phyloP scores from a whole-genome alignment of 495 filamentous ascomycete species.

The Massariosphaeria phaeospora region DNA sequence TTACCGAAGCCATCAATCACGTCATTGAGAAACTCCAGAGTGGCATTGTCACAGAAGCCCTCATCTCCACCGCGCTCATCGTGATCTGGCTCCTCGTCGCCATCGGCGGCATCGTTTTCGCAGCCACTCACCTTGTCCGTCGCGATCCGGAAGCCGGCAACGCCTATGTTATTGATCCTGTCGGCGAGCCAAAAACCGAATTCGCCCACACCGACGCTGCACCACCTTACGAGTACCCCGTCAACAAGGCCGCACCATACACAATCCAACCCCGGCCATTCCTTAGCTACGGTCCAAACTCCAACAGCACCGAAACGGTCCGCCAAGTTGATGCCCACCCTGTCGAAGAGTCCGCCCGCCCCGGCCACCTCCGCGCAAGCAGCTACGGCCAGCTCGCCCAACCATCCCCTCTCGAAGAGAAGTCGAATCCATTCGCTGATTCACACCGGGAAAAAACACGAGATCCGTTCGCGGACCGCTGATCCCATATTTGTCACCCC shows the following conservation, averaged over 20 bases:
- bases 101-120: slow-evolving; percentile 65
- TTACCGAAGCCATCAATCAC: slow-evolving; percentile 66
- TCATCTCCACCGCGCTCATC: slow-evolving; percentile 68
- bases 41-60: slow-evolving; percentile 65
- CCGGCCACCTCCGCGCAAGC: slow-evolving; percentile 37
- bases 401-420: slow-evolving; percentile 36
- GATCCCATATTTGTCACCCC: slow-evolving; percentile 25
- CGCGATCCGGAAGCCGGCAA: slow-evolving; percentile 48
- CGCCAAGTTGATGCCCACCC: slow-evolving; percentile 35
- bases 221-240: slow-evolving; percentile 34
- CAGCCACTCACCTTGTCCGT: slow-evolving; percentile 48
- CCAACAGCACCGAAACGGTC: slow-evolving; percentile 31
- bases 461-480: slow-evolving; percentile 39
- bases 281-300: slow-evolving; percentile 29
- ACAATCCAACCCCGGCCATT: slow-evolving; percentile 37
- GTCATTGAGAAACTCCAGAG: slow-evolving; percentile 59
- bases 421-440: slow-evolving; percentile 25
- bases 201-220: slow-evolving; percentile 23
- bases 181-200: slow-evolving; percentile 1
- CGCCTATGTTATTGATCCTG: slow-evolving; percentile 23
- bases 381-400: slow-evolving; percentile 37
- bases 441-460: slow-evolving; percentile 31
- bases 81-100: slow-evolving; percentile 70
- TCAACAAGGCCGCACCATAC: slow-evolving; percentile 35
- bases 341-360: slow-evolving; percentile 36